These are phyloP conservation scores for Phytophthora syringae DNA, from an alignment of 352 stramenopile genomes.

Conservation along the genomic window DNA sequence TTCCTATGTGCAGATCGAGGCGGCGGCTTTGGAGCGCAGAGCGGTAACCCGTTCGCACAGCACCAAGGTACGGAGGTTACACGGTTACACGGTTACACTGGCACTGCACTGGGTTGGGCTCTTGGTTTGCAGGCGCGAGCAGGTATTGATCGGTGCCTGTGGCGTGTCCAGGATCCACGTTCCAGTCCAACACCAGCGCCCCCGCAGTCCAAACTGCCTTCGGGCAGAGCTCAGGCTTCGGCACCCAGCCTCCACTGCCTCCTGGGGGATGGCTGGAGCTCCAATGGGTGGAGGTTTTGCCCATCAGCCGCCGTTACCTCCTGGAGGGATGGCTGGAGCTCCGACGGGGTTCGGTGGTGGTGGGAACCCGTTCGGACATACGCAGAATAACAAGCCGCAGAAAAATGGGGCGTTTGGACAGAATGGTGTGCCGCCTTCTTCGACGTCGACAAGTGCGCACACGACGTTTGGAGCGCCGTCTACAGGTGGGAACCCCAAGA, in stretches of 20 bases:
- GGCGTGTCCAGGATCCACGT: conserved; percentile 41
- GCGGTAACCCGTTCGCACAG: conserved; percentile 45
- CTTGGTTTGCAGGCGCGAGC: conserved; percentile 2
- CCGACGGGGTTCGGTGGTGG: conserved; percentile 17
- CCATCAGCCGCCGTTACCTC: conserved; percentile 26
- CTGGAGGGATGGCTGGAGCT: conserved; percentile 24
- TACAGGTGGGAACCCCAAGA: conserved; percentile 20
- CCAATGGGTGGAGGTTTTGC: conserved; percentile 19
- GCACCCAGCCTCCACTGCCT: conserved; percentile 32
- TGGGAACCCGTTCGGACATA: conserved; percentile 36
- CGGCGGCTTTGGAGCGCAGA: conserved; percentile 22
- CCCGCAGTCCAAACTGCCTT: conserved; percentile 35
- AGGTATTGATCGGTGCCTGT: conserved; percentile 47
- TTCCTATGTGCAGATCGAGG: conserved; percentile 23
- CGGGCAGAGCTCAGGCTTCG: conserved; percentile 43
- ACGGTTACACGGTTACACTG: conserved; percentile 5
- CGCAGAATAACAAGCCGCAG: conserved; percentile 18
- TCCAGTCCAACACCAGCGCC: conserved; percentile 28
- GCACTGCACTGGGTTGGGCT: conserved; percentile 5
- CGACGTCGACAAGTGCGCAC: conserved; percentile 6
- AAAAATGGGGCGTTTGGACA: conserved; percentile 23
- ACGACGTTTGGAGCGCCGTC: conserved; percentile 38
- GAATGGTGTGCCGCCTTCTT: conserved; percentile 7
- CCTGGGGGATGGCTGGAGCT: conserved; percentile 28
- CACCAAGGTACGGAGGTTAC: conserved; percentile 46